These are phyloP conservation scores for Cicer chorassanicum DNA, from an alignment of 306 rosid species.

Conservation along the genomic window DNA sequence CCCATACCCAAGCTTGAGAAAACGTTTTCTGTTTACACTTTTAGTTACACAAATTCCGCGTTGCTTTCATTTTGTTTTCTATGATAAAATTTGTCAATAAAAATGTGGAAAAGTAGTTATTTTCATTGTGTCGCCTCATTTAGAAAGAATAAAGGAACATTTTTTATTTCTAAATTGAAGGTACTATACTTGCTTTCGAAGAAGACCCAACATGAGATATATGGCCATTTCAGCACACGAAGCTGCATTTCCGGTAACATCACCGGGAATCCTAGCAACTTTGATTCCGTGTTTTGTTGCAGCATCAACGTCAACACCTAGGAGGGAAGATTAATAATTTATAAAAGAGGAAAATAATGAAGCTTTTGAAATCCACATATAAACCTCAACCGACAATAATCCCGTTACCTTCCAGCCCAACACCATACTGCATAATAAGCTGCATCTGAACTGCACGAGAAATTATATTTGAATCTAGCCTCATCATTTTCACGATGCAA, in stretches of 20 bases:
- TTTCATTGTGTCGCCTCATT: not conserved
- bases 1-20: not conserved
- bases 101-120: not conserved
- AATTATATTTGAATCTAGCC: slow-evolving; percentile 64
- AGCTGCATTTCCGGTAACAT: slow-evolving; percentile 75
- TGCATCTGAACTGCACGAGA: slow-evolving; percentile 73
- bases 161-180: slow-evolving; percentile 9
- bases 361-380: slow-evolving; percentile 10
- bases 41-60: too few relatives aligned
- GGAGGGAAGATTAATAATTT: slow-evolving; percentile 28
- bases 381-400: slow-evolving; percentile 29
- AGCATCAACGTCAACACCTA: slow-evolving; percentile 91
- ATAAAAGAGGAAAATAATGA: slow-evolving; percentile 20
- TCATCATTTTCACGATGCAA: slow-evolving; percentile 69
- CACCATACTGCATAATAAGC: slow-evolving; percentile 89
- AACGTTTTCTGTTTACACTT: too few relatives aligned
- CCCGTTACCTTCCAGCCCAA: slow-evolving; percentile 82
- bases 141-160: not conserved
- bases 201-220: slow-evolving; percentile 83
- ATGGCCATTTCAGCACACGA: slow-evolving; percentile 95
- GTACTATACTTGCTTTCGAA: slow-evolving; percentile 79
- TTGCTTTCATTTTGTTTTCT: not conserved
- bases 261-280: slow-evolving; percentile 85
- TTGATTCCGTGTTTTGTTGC: slow-evolving; percentile 85
- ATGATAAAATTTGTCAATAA: not conserved